Percentiles rank a stretch among this genome's conserved stretches.
These are phyloP conservation scores for Rhamnella rubrinervis DNA, from an alignment of 331 rosid genomes.

Conservation along the genomic window DNA sequence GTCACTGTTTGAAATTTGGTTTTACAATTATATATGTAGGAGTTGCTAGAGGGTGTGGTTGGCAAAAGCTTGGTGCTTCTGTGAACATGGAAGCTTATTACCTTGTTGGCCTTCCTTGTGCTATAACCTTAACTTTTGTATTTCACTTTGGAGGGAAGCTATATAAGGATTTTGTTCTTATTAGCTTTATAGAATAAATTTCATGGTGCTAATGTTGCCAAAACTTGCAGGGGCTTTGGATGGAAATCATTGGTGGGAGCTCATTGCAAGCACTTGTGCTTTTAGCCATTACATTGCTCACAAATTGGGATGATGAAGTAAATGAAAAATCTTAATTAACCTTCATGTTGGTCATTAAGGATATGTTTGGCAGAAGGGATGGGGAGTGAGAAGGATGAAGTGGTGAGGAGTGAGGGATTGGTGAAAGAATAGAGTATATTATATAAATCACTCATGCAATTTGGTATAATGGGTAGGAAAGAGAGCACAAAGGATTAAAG, in stretches of 20 bases:
- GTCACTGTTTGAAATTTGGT: neutral
- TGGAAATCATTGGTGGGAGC: constrained; percentile 21
- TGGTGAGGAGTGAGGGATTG: too few relatives aligned
- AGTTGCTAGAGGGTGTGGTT: constrained; percentile 33
- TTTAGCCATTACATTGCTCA: neutral
- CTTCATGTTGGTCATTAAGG: neutral
- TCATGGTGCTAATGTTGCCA: neutral
- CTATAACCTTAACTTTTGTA: constrained; percentile 12
- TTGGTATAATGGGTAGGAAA: too few relatives aligned
- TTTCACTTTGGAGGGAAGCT: constrained; percentile 23
- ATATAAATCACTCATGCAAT: too few relatives aligned
- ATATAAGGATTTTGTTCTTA: neutral
- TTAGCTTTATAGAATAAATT: neutral
- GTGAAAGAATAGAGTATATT: too few relatives aligned
- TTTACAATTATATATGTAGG: constrained; percentile 5
- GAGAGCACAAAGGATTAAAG: too few relatives aligned
- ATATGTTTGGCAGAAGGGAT: too few relatives aligned
- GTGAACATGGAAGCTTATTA: constrained; percentile 28
- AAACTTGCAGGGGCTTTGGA: constrained; percentile 17
- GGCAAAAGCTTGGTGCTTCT: constrained; percentile 23
- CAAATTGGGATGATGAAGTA: constrained; percentile 19
- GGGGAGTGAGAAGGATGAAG: too few relatives aligned
- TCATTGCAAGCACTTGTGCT: constrained; percentile 17
- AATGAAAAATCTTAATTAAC: neutral
- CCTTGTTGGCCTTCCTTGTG: constrained; percentile 24